phyloP scores from a whole-genome alignment of 1,284 basidiomycete genomes.

The Mycosarcoma maydis region DNA sequence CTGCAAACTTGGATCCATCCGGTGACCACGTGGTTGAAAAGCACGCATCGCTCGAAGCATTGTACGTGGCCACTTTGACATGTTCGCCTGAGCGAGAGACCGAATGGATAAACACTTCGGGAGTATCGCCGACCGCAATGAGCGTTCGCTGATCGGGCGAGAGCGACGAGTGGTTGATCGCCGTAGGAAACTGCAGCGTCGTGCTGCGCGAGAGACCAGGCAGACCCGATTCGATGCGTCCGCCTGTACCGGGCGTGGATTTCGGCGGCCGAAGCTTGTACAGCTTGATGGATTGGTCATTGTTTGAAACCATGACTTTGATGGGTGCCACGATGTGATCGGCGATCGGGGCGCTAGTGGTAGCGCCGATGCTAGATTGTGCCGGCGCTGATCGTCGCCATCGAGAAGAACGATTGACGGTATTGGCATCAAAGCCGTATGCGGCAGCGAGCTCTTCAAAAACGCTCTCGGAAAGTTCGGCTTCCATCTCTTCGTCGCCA shows the following conservation, averaged over 20 bases:
- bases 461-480: conserved; percentile 36
- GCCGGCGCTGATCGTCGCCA: conserved; percentile 13
- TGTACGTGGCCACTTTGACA: conserved; percentile 44
- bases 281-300: conserved; percentile 80
- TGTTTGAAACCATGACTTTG: conserved; percentile 79
- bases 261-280: conserved; percentile 53
- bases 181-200: conserved; percentile 46
- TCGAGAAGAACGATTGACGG: conserved; percentile 27
- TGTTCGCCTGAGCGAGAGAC: conserved; percentile 42
- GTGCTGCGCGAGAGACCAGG: conserved; percentile 72
- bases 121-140: conserved; percentile 85
- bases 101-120: conserved; percentile 73
- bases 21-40: conserved; percentile 84
- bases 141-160: conserved; percentile 84
- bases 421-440: conserved; percentile 34
- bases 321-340: conserved; percentile 15
- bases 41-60: conserved; percentile 70
- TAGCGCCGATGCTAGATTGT: background rate
- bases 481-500: conserved; percentile 41
- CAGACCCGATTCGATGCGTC: conserved; percentile 44
- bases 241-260: conserved; percentile 62
- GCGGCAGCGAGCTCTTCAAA: conserved; percentile 43
- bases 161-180: conserved; percentile 67
- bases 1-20: conserved; percentile 82
- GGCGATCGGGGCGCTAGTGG: background rate